phyloP scores from a whole-genome alignment of 305 asterid genomes.

The Fraxinus sp. region DNA sequence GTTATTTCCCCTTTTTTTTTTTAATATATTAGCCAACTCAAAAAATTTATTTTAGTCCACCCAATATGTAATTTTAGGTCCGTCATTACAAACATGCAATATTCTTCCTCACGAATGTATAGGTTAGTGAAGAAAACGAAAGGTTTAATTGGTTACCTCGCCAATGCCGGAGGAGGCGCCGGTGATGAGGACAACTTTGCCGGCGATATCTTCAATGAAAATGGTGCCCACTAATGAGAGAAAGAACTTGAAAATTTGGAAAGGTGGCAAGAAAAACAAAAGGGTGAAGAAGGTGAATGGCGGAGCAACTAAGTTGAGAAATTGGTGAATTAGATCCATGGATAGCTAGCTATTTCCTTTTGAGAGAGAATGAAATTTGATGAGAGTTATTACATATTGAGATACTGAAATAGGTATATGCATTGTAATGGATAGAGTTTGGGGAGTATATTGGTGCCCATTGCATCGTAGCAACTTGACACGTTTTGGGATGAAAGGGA shows the following conservation, averaged over 20 bases:
- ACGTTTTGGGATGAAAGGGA: slow-evolving; percentile 20
- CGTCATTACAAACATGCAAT: background rate
- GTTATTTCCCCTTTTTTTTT: background rate
- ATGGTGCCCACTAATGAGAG: slow-evolving; percentile 50
- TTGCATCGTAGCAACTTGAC: slow-evolving; percentile 38
- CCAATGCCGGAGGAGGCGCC: slow-evolving; percentile 97
- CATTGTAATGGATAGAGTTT: background rate
- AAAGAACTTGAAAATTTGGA: slow-evolving; percentile 50
- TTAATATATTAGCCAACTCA: background rate
- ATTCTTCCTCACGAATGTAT: background rate
- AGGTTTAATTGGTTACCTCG: slow-evolving; percentile 40
- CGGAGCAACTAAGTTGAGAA: slow-evolving; percentile 64
- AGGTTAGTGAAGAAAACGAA: background rate
- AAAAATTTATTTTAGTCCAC: no score
- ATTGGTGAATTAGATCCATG: slow-evolving; percentile 56
- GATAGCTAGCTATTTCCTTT: background rate
- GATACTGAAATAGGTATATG: background rate
- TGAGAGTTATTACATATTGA: background rate
- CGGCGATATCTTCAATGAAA: slow-evolving; percentile 65
- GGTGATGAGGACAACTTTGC: slow-evolving; percentile 74
- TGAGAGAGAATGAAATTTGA: background rate
- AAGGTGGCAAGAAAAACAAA: slow-evolving; percentile 58
- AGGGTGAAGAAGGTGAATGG: slow-evolving; percentile 68
- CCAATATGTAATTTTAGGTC: background rate
- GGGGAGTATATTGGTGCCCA: slow-evolving; percentile 33